Evolutionary conservation across 192 early-diverging fungal species (phyloP).

Genomic region (Coemansia asiatica): DNA sequence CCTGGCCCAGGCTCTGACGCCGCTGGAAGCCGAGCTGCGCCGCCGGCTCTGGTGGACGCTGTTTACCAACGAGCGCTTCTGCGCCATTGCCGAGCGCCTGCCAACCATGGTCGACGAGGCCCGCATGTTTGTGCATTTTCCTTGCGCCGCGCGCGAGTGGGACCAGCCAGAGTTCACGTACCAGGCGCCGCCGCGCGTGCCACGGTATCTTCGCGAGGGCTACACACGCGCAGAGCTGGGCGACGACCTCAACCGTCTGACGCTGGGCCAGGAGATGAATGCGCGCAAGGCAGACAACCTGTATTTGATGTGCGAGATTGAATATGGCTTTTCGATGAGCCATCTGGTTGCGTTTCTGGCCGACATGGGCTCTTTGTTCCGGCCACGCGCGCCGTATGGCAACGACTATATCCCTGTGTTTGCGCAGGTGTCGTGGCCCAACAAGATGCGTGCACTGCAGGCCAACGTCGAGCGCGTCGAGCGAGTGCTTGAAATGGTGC

Average conservation of each 20-base stretch:
- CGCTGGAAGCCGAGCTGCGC: conserved; percentile 47
- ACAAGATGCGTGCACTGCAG: conserved; percentile 32
- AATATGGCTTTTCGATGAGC: conserved; percentile 56
- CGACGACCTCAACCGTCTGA: conserved; percentile 16
- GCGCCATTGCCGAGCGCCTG: conserved; percentile 49
- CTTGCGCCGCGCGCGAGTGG: conserved; percentile 45
- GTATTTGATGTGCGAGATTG: conserved; percentile 52
- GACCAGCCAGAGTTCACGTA: conserved; percentile 50
- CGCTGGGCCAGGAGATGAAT: conserved; percentile 34
- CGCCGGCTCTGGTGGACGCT: conserved; percentile 53
- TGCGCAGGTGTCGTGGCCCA: conserved; percentile 24
- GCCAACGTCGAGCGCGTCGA: conserved; percentile 50
- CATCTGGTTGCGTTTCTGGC: conserved; percentile 53
- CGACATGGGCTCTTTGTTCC: conserved; percentile 49
- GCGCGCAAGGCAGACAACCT: conserved; percentile 42
- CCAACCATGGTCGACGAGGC: conserved; percentile 52
- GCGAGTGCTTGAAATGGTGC: conserved; percentile 36
- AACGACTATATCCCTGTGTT: conserved; percentile 51
- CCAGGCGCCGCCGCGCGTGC: conserved; percentile 31
- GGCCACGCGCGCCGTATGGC: conserved; percentile 48
- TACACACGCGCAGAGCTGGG: conserved; percentile 22
- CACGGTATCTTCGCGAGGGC: conserved; percentile 39
- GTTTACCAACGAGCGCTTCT: conserved; percentile 54
- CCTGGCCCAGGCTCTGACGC: conserved; percentile 35
- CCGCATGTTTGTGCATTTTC: conserved; percentile 51